Evolutionary conservation across 2,329 filamentous ascomycete species (phyloP).

Genomic region (Xylaria sp.): DNA sequence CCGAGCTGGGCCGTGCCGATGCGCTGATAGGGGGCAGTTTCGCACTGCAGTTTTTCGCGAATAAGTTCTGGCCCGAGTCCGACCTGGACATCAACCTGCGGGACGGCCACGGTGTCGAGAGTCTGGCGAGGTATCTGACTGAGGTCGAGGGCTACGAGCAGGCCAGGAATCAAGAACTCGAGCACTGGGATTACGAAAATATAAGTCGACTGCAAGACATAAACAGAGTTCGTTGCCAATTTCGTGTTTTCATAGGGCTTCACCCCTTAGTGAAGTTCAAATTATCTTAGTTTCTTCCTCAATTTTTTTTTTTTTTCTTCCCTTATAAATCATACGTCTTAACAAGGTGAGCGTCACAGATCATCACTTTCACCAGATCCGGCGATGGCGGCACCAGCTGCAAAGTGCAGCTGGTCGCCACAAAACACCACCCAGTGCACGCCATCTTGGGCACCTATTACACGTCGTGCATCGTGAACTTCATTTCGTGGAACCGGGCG

Average conservation of each 20-base stretch:
- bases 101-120: slow-evolving; percentile 3
- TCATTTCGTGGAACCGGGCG: slow-evolving; percentile 35
- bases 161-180: background rate
- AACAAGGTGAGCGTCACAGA: background rate
- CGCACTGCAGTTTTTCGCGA: slow-evolving; percentile 33
- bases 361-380: slow-evolving; percentile 16
- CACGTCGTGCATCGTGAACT: slow-evolving; percentile 29
- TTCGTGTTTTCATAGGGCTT: no score
- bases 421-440: slow-evolving; percentile 12
- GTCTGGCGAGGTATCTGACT: slow-evolving; percentile 11
- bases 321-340: background rate
- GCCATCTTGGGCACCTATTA: slow-evolving; percentile 24
- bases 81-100: slow-evolving; percentile 31
- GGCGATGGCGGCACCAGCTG: background rate
- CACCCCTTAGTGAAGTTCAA: no score
- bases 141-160: slow-evolving; percentile 27
- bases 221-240: background rate
- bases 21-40: slow-evolving; percentile 31
- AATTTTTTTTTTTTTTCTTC: background rate
- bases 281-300: no score
- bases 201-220: background rate
- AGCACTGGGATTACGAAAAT: background rate
- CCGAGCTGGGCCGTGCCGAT: slow-evolving; percentile 24
- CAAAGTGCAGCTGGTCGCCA: slow-evolving; percentile 26
- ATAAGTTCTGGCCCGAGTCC: slow-evolving; percentile 25